phyloP scores from a whole-genome alignment of 257 asterid species.

The Primulina eburnea region DNA sequence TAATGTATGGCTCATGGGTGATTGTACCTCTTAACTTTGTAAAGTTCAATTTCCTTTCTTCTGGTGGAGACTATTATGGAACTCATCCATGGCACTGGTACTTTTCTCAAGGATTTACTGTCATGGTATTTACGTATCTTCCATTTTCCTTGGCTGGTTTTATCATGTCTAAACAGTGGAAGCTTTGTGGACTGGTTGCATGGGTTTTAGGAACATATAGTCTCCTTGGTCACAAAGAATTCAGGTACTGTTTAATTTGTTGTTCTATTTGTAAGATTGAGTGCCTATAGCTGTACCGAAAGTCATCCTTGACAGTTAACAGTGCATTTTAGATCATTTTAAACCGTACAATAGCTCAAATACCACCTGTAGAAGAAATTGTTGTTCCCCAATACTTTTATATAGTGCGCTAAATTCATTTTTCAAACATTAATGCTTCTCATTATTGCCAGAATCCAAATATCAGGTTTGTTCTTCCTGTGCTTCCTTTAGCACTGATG shows the following conservation, averaged over 20 bases:
- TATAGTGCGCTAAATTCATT: constrained; percentile 9
- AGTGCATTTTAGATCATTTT: not conserved
- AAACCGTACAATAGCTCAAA: not conserved
- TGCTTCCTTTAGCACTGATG: constrained; percentile 89
- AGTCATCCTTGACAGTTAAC: not conserved
- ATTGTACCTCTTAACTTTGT: constrained; percentile 63
- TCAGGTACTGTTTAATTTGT: constrained; percentile 53
- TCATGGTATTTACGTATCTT: constrained; percentile 76
- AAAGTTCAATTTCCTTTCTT: constrained; percentile 81
- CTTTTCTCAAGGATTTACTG: constrained; percentile 91
- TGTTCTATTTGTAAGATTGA: not conserved
- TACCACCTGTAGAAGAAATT: not conserved
- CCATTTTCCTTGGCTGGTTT: constrained; percentile 76
- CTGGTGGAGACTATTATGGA: constrained; percentile 98
- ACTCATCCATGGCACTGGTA: constrained; percentile 99
- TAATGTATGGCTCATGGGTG: constrained; percentile 57
- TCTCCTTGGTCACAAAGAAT: constrained; percentile 94
- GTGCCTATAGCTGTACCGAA: not conserved
- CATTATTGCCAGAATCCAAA: constrained; percentile 44
- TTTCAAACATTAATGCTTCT: constrained; percentile 32
- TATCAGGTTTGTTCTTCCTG: constrained; percentile 94
- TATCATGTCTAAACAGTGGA: constrained; percentile 61
- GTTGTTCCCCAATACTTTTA: not conserved
- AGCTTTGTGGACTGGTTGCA: constrained; percentile 66
- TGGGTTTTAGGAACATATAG: constrained; percentile 94